Percentiles rank a stretch among this genome's conserved stretches.
These are phyloP conservation scores for Xylaria sp. DNA, from an alignment of 2,329 filamentous ascomycete genomes.

Conservation along the genomic window DNA sequence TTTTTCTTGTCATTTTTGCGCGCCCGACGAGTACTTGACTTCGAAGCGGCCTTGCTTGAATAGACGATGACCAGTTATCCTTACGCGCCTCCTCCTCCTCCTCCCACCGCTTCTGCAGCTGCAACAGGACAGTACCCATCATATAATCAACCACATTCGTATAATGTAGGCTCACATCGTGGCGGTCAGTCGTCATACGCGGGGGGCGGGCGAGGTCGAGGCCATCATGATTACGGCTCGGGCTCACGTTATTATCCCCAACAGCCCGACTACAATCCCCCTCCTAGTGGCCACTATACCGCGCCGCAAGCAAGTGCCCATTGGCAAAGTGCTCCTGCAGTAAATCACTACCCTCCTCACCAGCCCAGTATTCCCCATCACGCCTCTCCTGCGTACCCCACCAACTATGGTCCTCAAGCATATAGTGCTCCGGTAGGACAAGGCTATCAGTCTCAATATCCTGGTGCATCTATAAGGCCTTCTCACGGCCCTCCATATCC, in stretches of 20 bases:
- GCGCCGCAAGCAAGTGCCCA: conserved; percentile 46
- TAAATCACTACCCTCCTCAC: conserved; percentile 42
- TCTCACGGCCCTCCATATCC: conserved; percentile 56
- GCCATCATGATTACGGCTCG: conserved; percentile 44
- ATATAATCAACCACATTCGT: conserved; percentile 54
- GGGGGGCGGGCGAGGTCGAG: conserved; percentile 42
- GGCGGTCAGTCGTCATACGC: conserved; percentile 42
- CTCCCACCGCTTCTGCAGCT: conserved; percentile 46
- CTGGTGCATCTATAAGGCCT: conserved; percentile 41
- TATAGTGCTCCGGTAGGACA: conserved; percentile 55
- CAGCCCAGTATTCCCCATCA: conserved; percentile 53
- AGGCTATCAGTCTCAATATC: conserved; percentile 56
- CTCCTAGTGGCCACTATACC: conserved; percentile 42
- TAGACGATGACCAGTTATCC: conserved; percentile 47
- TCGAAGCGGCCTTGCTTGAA: conserved; percentile 12
- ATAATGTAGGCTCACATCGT: conserved; percentile 52
- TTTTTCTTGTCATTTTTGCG: conserved; percentile 9
- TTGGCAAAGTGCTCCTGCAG: conserved; percentile 48
- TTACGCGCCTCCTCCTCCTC: conserved; percentile 47
- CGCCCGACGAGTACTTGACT: conserved; percentile 8
- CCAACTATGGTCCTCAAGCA: conserved; percentile 53
- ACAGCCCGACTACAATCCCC: conserved; percentile 43
- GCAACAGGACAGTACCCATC: conserved; percentile 44
- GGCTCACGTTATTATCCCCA: conserved; percentile 45
- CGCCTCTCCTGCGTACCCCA: conserved; percentile 55